phyloP scores from a whole-genome alignment of 2,329 filamentous ascomycete species.

The Massarina eburnea region DNA sequence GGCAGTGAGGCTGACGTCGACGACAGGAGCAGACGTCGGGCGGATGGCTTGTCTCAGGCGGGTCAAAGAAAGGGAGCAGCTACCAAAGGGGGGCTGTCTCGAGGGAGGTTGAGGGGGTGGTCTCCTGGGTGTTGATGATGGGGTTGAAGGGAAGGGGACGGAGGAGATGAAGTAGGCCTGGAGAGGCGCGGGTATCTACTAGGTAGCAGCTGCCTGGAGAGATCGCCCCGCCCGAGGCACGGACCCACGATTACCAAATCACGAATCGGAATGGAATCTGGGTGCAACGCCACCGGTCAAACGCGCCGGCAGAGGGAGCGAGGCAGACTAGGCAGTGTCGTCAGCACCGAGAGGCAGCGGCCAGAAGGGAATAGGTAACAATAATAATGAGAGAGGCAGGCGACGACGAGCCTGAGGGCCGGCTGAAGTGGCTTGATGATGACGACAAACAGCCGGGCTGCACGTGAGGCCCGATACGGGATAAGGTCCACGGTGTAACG shows the following conservation, averaged over 20 bases:
- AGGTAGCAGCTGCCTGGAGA: too few species aligned
- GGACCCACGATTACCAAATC: neutral
- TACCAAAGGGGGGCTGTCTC: neutral
- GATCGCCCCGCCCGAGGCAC: neutral
- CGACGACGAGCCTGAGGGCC: neutral
- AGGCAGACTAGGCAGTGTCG: too few species aligned
- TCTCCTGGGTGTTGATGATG: neutral
- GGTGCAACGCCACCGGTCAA: neutral
- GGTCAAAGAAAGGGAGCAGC: slow-evolving; percentile 2
- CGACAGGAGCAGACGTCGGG: slow-evolving; percentile 2
- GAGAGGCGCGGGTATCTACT: too few species aligned
- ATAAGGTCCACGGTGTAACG: slow-evolving; percentile 3
- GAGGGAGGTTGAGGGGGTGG: neutral
- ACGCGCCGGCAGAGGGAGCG: neutral
- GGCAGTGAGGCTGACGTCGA: slow-evolving; percentile 26
- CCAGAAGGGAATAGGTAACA: neutral
- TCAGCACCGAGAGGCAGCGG: too few species aligned
- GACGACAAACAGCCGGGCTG: neutral
- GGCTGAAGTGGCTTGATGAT: neutral
- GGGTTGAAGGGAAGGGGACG: slow-evolving; percentile 1
- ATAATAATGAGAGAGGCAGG: neutral
- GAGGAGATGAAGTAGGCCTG: neutral
- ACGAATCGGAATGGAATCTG: neutral
- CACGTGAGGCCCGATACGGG: neutral
- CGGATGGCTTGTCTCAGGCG: slow-evolving; percentile 1